phyloP scores from a whole-genome alignment of 331 rosid genomes.

The Dryas integrifolia region DNA sequence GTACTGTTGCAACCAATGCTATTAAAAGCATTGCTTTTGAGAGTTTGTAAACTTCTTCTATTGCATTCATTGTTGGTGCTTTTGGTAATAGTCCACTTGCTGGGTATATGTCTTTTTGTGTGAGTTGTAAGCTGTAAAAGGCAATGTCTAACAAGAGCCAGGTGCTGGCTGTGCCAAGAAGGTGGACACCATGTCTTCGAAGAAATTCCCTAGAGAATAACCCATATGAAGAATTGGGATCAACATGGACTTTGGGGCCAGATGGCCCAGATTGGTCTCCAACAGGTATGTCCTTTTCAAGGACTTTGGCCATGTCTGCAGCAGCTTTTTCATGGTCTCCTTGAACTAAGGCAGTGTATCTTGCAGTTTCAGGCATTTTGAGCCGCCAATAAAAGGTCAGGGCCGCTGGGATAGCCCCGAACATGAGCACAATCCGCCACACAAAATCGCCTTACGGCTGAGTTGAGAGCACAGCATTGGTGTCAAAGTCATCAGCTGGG shows the following conservation, averaged over 20 bases:
- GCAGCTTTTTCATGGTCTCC: constrained; percentile 25
- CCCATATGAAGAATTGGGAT: constrained; percentile 7
- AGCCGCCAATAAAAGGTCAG: constrained; percentile 28
- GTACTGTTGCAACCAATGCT: constrained; percentile 24
- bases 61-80: constrained; percentile 23
- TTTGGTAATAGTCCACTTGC: constrained; percentile 15
- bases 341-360: constrained; percentile 29
- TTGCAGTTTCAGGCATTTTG: constrained; percentile 27
- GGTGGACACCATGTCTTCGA: constrained; percentile 20
- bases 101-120: constrained; percentile 30
- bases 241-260: background rate
- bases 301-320: constrained; percentile 30
- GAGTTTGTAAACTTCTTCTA: constrained; percentile 22
- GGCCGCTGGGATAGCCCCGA: constrained; percentile 19
- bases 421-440: constrained; percentile 29
- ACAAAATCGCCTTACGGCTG: constrained; percentile 28
- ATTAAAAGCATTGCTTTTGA: constrained; percentile 22
- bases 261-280: constrained; percentile 7
- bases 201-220: constrained; percentile 22
- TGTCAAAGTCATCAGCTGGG: constrained; percentile 3
- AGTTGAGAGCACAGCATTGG: constrained; percentile 18
- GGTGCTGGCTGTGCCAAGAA: constrained; percentile 23
- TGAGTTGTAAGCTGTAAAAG: constrained; percentile 28
- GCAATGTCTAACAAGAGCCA: constrained; percentile 29
- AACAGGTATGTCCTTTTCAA: constrained; percentile 1